Conservation (phyloP, 1,139 yeast species). For the Hemisphaericaspora xylofermentans region DNA sequence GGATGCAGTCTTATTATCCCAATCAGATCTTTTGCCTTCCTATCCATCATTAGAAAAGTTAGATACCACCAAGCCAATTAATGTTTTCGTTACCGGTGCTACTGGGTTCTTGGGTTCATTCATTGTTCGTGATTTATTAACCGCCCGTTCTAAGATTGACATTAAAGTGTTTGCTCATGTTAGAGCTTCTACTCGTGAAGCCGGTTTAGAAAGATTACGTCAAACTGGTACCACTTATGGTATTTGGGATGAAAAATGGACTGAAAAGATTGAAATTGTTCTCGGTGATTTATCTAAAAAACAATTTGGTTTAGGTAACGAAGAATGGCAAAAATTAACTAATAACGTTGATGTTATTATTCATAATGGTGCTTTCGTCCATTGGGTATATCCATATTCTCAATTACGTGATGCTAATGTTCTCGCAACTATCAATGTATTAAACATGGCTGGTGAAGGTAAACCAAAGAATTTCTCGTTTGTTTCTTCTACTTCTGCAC, state of each 20-base stretch:
- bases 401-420: slow-evolving; percentile 93
- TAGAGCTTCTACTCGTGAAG: slow-evolving; percentile 67
- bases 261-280: slow-evolving; percentile 61
- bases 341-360: slow-evolving; percentile 73
- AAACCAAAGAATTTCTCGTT: slow-evolving; percentile 85
- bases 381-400: slow-evolving; percentile 96
- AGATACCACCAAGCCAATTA: slow-evolving; percentile 41
- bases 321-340: slow-evolving; percentile 58
- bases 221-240: slow-evolving; percentile 85
- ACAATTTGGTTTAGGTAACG: slow-evolving; percentile 66
- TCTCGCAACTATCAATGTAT: slow-evolving; percentile 77
- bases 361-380: slow-evolving; percentile 97
- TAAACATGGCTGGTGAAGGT: slow-evolving; percentile 77
- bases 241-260: slow-evolving; percentile 71
- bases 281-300: slow-evolving; percentile 76
- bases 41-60: slow-evolving; percentile 32
- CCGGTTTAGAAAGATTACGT: slow-evolving; percentile 75
- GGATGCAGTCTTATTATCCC: slow-evolving; percentile 66
- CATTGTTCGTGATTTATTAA: slow-evolving; percentile 72
- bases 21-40: slow-evolving; percentile 41
- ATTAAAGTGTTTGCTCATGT: slow-evolving; percentile 83
- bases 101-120: slow-evolving; percentile 97
- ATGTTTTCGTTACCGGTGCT: slow-evolving; percentile 88
- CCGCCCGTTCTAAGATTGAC: slow-evolving; percentile 37
- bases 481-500: slow-evolving; percentile 92